These are phyloP conservation scores for Bifiguratus adelaidae DNA, from an alignment of 192 early-diverging fungal species.

Conservation along the genomic window DNA sequence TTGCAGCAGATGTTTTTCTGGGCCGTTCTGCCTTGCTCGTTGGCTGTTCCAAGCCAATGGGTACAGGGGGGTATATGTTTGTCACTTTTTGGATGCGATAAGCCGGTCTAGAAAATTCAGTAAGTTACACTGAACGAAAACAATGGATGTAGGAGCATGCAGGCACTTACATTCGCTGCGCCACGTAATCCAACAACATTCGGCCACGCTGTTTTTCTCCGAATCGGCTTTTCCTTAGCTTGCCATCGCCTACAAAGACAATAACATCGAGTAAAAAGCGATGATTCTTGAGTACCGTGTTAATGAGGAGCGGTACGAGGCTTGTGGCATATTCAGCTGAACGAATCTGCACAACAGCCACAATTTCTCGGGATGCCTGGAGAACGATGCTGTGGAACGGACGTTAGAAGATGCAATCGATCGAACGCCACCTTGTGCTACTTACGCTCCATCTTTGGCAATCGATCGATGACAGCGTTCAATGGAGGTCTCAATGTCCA, in stretches of 20 bases:
- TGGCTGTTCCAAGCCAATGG: too few species aligned
- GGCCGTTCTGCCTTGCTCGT: too few species aligned
- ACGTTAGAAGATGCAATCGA: too few species aligned
- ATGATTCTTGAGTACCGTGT: conserved; percentile 60
- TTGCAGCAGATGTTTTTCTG: too few species aligned
- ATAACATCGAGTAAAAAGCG: conserved; percentile 61
- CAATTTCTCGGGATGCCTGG: conserved; percentile 7
- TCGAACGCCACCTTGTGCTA: not conserved
- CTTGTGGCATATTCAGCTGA: conserved; percentile 8
- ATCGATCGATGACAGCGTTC: conserved; percentile 51
- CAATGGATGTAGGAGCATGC: too few species aligned
- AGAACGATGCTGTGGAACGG: conserved; percentile 14
- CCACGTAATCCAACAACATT: conserved; percentile 9
- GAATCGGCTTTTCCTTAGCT: conserved; percentile 48
- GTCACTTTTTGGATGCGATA: too few species aligned
- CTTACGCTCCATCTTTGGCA: conserved; percentile 34
- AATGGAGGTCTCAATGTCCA: conserved; percentile 63
- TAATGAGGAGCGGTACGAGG: conserved; percentile 46
- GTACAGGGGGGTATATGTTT: too few species aligned
- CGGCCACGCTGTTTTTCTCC: conserved; percentile 53
- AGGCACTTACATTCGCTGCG: too few species aligned
- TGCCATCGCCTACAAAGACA: conserved; percentile 40
- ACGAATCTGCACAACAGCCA: conserved; percentile 13
- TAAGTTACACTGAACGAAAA: too few species aligned
- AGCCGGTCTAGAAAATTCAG: too few species aligned